Evolutionary conservation across 2,329 filamentous ascomycete species (phyloP).

Genomic region (Claviceps sp.): DNA sequence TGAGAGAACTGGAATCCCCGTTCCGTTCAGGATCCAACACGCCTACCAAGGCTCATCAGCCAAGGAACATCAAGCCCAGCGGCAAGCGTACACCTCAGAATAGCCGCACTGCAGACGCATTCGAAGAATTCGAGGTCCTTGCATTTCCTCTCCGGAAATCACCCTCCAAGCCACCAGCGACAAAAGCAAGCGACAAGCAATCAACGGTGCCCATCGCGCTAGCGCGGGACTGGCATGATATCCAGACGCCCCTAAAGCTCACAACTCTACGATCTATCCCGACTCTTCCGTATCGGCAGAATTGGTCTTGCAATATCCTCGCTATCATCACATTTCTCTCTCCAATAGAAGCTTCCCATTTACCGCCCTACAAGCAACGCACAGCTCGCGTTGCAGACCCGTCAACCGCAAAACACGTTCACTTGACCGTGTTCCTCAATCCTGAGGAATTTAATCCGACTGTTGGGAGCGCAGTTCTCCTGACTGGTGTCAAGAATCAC

Average conservation of each 20-base stretch:
- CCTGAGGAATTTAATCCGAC: slow-evolving; percentile 32
- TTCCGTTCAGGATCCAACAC: neutral
- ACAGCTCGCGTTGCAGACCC: slow-evolving; percentile 37
- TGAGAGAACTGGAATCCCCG: neutral
- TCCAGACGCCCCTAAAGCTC: slow-evolving; percentile 33
- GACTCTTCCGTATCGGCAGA: slow-evolving; percentile 40
- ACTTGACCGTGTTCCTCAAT: slow-evolving; percentile 41
- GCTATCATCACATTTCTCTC: slow-evolving; percentile 35
- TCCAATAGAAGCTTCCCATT: slow-evolving; percentile 31
- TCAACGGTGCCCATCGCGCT: slow-evolving; percentile 19
- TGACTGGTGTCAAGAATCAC: slow-evolving; percentile 45
- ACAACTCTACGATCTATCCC: slow-evolving; percentile 36
- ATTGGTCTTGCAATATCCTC: slow-evolving; percentile 43
- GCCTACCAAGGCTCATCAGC: neutral
- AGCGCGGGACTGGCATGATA: slow-evolving; percentile 28
- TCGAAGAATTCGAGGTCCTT: slow-evolving; percentile 24
- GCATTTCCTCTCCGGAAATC: slow-evolving; percentile 12
- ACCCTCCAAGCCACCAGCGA: neutral
- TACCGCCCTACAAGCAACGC: slow-evolving; percentile 38
- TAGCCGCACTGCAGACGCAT: slow-evolving; percentile 20
- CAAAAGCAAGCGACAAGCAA: neutral
- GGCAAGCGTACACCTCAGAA: slow-evolving; percentile 9
- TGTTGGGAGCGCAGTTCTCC: slow-evolving; percentile 35
- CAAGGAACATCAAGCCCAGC: neutral
- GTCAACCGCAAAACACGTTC: slow-evolving; percentile 37